Evolutionary conservation across 2,329 filamentous ascomycete species (phyloP), one percentile per base, ranked within the genome.

Genomic region (Cercospora zeina): DNA sequence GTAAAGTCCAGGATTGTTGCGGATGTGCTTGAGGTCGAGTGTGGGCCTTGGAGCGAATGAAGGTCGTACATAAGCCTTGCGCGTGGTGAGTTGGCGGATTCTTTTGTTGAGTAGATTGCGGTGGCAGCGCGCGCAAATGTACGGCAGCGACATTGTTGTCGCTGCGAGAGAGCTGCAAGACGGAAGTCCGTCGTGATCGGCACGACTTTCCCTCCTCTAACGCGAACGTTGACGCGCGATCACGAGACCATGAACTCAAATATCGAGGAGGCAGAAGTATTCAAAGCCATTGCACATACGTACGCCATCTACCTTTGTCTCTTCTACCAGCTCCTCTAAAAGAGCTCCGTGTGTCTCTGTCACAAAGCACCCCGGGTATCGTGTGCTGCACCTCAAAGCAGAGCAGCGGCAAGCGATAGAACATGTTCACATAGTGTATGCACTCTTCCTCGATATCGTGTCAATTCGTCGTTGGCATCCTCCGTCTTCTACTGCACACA

Each of bases 11-110:
- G 89, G 86, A 76, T 96, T 90, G 72, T 91, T 85, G 62, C 93
- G 92, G 75, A 99, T 96, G 78, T 95, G 89, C 75, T 91, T 93
- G 73, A 96, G 83, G 78, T 97, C 89, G 68, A 96, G 83, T 51
- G 84, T 84, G 27, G 90, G 86, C 74, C 91, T 93, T 10, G 91
- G 92, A 13, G 90, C 92, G 57, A 84, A 87, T 1, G 89, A 81
- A 4, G 89, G 89, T 39, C 87, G 82, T 3, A 77, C 77, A 65
- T 78, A 81, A 21, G 24, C 9, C 16, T 47, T 31, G 19, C 37
- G 37, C 1, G 19, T 4, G 4, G 39, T 16, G n/a, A 33, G 39
- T 34, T 62, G 19, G 30, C 16, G 49, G 7, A 30, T 14, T 24
- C n/a, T 37, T 6, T 19, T 30, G 2, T 7, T 34, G 11, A 54